Evolutionary conservation across 768 basidiomycete genomes (phyloP), one percentile per base, ranked within the genome.

Genomic region (Mycena belliarum): DNA sequence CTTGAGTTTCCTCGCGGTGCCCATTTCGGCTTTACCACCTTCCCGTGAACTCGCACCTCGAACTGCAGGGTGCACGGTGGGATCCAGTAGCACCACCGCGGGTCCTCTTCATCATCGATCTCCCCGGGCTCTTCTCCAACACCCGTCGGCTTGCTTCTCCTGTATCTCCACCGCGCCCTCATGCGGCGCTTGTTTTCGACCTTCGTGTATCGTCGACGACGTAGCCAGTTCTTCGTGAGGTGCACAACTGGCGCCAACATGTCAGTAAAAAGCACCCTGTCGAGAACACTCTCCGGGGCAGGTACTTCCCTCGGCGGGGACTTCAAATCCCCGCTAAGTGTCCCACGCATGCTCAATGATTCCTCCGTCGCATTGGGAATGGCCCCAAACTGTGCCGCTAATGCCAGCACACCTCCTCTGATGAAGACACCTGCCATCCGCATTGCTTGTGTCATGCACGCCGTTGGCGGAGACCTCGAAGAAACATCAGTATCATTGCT

Each of bases 241-340:
- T 49, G 35, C 49, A 28, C 23, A 8, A 33, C 55, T 49, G 55
- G 41, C 24, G 20, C 25, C 20, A 24, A 10, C 33, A 23, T 49
- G 47, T 56, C 55, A 56, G 55, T 37, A 24, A 44, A 21, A 10
- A 44, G 18, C 15, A 28, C 33, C 3, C 16, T 55, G 29, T 49
- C 55, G 12, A 49, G 55, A 44, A 35, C 4, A 4, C 3, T 49
- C 0, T 49, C 48, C 20, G 21, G 55, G 48, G 55, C 48, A 1
- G 55, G 55, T 43, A 56, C 55, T 56, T 49, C 55, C 55, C 55
- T 56, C 47, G 55, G 41, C 55, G 47, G 48, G 55, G 55, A 56
- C 35, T 49, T 15, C 21, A 12, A 20, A 56, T 56, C 55, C 55
- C 55, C 48, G 55, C 48, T 49, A 41, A 40, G 48, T 44, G 41